Evolutionary conservation across 2,329 filamentous ascomycete genomes (phyloP).

Genomic region (Amauroascus verrucosus): DNA sequence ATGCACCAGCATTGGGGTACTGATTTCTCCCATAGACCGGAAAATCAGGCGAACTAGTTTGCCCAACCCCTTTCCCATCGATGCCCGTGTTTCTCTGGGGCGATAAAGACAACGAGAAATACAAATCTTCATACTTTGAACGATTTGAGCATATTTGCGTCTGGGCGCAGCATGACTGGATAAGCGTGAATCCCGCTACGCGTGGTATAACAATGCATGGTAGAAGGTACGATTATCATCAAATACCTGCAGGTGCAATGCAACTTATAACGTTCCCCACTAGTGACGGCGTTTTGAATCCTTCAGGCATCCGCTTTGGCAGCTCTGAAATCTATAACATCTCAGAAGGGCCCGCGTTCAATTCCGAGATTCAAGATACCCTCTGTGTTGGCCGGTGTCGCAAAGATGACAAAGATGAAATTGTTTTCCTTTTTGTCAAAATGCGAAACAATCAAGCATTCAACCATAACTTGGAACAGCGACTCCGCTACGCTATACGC

Average conservation of each 20-base stretch:
- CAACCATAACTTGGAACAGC: slow-evolving; percentile 17
- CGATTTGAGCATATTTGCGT: slow-evolving; percentile 32
- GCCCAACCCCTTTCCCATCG: slow-evolving; percentile 38
- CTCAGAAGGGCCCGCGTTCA: slow-evolving; percentile 35
- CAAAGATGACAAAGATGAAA: slow-evolving; percentile 29
- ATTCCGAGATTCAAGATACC: slow-evolving; percentile 27
- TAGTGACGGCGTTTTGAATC: slow-evolving; percentile 40
- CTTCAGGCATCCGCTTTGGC: slow-evolving; percentile 40
- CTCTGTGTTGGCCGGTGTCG: slow-evolving; percentile 33
- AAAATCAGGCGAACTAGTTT: slow-evolving; percentile 38
- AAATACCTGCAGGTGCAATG: neutral
- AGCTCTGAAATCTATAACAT: slow-evolving; percentile 41
- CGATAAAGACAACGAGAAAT: slow-evolving; percentile 32
- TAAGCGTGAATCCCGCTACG: slow-evolving; percentile 35
- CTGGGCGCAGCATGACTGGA: slow-evolving; percentile 38
- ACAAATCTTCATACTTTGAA: slow-evolving; percentile 39
- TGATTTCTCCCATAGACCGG: slow-evolving; percentile 18
- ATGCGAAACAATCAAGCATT: slow-evolving; percentile 24
- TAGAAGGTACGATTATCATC: slow-evolving; percentile 23
- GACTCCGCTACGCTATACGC: slow-evolving; percentile 19
- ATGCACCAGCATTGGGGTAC: neutral
- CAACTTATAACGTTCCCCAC: neutral
- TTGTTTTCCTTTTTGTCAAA: slow-evolving; percentile 34
- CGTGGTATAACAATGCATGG: slow-evolving; percentile 37
- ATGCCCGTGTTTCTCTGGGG: slow-evolving; percentile 41